Evolutionary conservation across 495 filamentous ascomycete genomes (phyloP), one percentile per base, ranked within the genome.

Genomic region (Cercophora samala): DNA sequence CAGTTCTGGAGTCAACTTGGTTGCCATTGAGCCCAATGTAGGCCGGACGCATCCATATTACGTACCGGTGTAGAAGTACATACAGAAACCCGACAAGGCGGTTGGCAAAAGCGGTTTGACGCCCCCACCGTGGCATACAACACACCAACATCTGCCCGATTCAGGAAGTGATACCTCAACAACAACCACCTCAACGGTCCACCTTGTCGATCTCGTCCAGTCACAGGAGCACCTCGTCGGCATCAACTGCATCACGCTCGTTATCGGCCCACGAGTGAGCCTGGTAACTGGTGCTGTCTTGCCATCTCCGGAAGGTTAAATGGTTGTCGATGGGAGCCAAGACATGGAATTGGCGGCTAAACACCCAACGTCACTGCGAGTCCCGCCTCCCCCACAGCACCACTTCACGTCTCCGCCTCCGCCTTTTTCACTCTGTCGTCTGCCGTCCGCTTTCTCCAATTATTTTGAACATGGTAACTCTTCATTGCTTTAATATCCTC

Each of bases 291-390:
- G 61, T 61, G 5, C 26, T 55, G 46, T 54, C 32, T 1, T 17
- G 15, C 21, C 56, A 42, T 59, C 32, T 23, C 6, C 42, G 59
- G 11, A 37, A 58, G 67, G 64, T 60, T 60, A 55, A 64, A 54
- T 46, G 24, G 23, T 32, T 60, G 26, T 32, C 46, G n/a, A 19
- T 37, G 64, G 54, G 15, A 61, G 64, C 62, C 53, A 64, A 60
- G 46, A 15, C 22, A 18, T 58, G 52, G 63, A 59, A 64, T 66
- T 58, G 32, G 19, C 70, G 70, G 70, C 61, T 72, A 72, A 72
- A 72, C 25, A 62, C 65, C 29, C 58, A 64, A 62, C 51, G 56
- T 66, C 60, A 72, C 60, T 52, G 13, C 37, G 37, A 17, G 9
- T 46, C 37, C 37, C 37, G 15, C 37, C 37, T 46, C 37, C 13